A percentile compares a stretch with the other conserved stretches of the same genome.
These are phyloP conservation scores for Ophiognomonia clavigignenti-juglandacearum DNA, from an alignment of 2,329 filamentous ascomycete species.

Conservation along the genomic window DNA sequence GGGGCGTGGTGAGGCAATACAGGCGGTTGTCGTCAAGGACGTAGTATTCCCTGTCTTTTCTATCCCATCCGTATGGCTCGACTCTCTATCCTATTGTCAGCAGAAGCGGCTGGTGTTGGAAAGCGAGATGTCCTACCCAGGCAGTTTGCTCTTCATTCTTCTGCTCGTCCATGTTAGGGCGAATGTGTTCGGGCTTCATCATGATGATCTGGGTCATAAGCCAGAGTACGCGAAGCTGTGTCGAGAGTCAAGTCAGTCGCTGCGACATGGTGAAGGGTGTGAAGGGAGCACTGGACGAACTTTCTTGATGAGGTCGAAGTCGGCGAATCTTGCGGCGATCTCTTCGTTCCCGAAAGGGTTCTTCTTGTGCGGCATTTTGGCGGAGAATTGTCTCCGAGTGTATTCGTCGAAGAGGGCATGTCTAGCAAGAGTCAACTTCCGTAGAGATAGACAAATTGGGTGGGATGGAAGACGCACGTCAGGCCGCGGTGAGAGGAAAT, in stretches of 20 bases:
- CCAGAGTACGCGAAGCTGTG: slow-evolving; percentile 70
- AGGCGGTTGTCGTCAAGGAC: slow-evolving; percentile 91
- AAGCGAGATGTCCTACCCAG: slow-evolving; percentile 65
- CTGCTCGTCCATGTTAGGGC: slow-evolving; percentile 79
- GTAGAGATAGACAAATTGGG: not conserved
- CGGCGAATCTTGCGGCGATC: slow-evolving; percentile 65
- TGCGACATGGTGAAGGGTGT: not conserved
- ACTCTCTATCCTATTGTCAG: slow-evolving; percentile 51
- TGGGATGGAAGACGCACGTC: slow-evolving; percentile 58
- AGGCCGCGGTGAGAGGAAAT: slow-evolving; percentile 90
- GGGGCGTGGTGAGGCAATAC: slow-evolving; percentile 79
- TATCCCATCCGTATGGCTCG: slow-evolving; percentile 84
- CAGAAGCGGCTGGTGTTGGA: not conserved
- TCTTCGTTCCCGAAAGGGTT: slow-evolving; percentile 86
- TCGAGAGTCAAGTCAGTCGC: not conserved
- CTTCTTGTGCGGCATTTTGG: slow-evolving; percentile 64
- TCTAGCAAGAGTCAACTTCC: slow-evolving; percentile 40
- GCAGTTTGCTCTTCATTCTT: slow-evolving; percentile 74
- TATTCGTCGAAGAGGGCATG: slow-evolving; percentile 90
- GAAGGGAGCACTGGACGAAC: slow-evolving; percentile 37
- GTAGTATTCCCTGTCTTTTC: slow-evolving; percentile 79
- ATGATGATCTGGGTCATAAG: slow-evolving; percentile 88
- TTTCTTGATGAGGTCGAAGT: slow-evolving; percentile 80
- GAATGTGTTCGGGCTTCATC: slow-evolving; percentile 78
- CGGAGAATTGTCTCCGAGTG: slow-evolving; percentile 78